Evolutionary conservation across 2,329 filamentous ascomycete species (phyloP), one percentile per base, ranked within the genome.

Genomic region (Cercospora sp.): DNA sequence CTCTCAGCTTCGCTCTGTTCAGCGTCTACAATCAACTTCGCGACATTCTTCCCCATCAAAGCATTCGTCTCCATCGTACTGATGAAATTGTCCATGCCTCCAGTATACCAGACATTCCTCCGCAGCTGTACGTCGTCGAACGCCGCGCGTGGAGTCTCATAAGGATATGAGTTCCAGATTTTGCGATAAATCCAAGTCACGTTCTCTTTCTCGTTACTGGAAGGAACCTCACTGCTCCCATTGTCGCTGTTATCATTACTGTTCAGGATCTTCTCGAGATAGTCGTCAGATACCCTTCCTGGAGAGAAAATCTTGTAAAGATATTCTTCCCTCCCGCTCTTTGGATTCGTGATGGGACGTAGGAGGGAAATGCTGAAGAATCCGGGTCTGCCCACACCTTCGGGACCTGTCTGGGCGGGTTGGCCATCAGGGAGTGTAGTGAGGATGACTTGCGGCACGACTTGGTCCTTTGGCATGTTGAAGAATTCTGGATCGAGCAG

Each of bases 1-100:
- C n/a, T 12, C 18, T 30, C 53, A 18, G 24, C 2, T 12, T 21
- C 32, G 24, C 40, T 57, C 24, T 60, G 43, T 26, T 45, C 10
- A 65, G 5, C 24, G 62, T 94, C 87, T 0, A 89, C 84, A 57
- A 94, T 83, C 64, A 95, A 81, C 70, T 84, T 85, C 8, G 92
- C 92, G 21, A 95, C 89, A 76, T 95, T 95, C 86, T 87, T 92
- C 0, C 95, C 95, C 88, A 95, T 95, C 73, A 98, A 80, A 1
- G 92, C 91, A 78, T 90, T 97, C 6, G 95, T 97, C 83, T 99
- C 95, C 95, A 99, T 98, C 0, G 93, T 97, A 9, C 91, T 95
- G 73, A 98, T 96, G 78, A 99, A 97, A 73, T 90, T 90, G 81
- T 98, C 94, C 53, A 98, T 96, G 0, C 85, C 86, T 63, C 84